Evolutionary conservation across 495 filamentous ascomycete species (phyloP), one percentile per base, ranked within the genome.

Genomic region (Lasiosphaeria miniovina): DNA sequence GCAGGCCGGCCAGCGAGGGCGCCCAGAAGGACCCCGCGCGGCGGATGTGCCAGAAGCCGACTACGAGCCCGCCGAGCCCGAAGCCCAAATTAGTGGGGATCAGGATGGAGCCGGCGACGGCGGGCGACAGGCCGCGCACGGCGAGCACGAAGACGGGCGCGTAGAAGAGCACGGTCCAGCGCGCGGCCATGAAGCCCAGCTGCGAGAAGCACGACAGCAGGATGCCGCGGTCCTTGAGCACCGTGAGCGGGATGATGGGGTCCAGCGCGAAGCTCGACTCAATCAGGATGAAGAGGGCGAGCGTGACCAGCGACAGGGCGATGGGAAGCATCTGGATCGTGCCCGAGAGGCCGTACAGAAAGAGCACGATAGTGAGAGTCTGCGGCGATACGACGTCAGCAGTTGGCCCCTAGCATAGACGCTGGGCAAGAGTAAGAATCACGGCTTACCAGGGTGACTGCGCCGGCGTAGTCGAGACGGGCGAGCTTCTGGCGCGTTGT

Each of bases 151-250:
- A 91, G 35, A 88, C 82, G 0, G 90, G 90, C 0, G 85, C 79
- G 74, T 88, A 92, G 71, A 90, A 91, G 6, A 93, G 75, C n/a
- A 92, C 80, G 4, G 77, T 75, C 88, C 88, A 92, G 45, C 89
- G 85, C 5, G 87, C 79, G 71, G 88, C 84, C 88, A 91, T 91
- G 65, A 89, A 81, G 34, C 83, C 81, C 0, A 89, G 76, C 43
- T 88, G 88, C 1, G 84, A 78, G 14, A 91, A 52, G 64, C 88
- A 91, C 9, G 85, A 87, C 10, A 90, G 67, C 2, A 91, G 71
- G 2, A 86, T 84, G 35, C 83, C 84, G 14, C 86, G 82, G 51
- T 84, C 84, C 40, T 74, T 74, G 41, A 92, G 77, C 9, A 92
- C 74, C 4, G 75, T 48, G 31, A 90, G 71, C 0, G 90, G 90